Evolutionary conservation across 306 rosid genomes (phyloP), one percentile per base, ranked within the genome.

Genomic region (Urtica urens): DNA sequence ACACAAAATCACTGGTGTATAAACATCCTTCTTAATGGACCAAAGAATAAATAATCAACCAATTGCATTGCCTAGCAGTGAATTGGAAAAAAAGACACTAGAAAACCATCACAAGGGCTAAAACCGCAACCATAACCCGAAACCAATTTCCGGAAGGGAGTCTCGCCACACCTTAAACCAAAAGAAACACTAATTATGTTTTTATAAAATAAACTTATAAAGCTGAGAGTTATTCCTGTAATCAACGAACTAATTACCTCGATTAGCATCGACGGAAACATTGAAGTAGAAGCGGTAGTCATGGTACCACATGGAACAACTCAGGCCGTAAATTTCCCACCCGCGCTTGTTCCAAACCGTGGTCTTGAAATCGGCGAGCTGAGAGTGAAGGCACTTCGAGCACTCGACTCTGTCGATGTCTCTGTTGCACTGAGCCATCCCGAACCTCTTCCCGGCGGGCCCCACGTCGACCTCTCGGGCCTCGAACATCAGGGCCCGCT

Each of bases 371-470:
- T 14, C 25, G 40, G 13, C 52, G 17, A 77, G 49, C 2, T 71
- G 84, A 71, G 57, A 31, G 49, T 73, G 63, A 54, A 77, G 14
- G 18, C 90, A 80, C 17, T 11, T 55, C 13, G 31, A 57, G 52
- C 84, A 77, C 2, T 76, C 81, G 29, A 14, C 5, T 49, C 49
- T 53, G 19, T 20, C 31, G 58, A 77, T 77, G 57, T 80, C 90
- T 23, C 81, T 65, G 5, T 67, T 73, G 63, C 90, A 80, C 58
- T 77, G 79, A 62, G 67, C 81, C 90, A 77, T 68, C 8, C 77
- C 90, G 55, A 73, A 77, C 58, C 90, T 61, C 71, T 50, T 73
- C 70, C 66, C 70, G 63, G 64, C 64, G 35, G 68, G 23, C 21
- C 65, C 80, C 1, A 39, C 53, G 21, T 68, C 61, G 62, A 68